Conservation (phyloP, 352 stramenopile genomes). For the Pythium dissimile region DNA sequence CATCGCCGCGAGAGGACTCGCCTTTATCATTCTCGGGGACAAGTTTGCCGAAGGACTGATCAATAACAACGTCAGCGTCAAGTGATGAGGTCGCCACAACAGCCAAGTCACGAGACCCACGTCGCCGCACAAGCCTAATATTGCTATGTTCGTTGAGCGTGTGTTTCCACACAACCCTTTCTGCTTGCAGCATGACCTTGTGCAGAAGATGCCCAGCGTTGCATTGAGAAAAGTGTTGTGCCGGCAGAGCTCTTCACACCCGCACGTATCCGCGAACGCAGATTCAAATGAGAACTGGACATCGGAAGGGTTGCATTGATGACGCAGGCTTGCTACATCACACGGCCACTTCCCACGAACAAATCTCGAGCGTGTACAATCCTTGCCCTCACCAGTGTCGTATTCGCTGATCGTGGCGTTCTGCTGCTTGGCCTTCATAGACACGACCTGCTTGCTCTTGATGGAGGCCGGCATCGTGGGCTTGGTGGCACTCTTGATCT, state of each 20-base stretch:
- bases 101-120: background rate
- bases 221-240: background rate
- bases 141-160: background rate
- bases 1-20: no score
- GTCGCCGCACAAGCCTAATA: background rate
- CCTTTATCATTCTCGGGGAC: no score
- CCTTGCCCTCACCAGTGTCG: no score
- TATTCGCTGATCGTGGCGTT: no score
- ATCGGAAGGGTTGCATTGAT: background rate
- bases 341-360: no score
- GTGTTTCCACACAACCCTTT: background rate
- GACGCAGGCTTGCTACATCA: background rate
- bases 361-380: no score
- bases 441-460: no score
- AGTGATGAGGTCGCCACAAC: background rate
- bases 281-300: background rate
- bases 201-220: background rate
- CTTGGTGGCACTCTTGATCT: no score
- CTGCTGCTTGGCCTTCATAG: no score
- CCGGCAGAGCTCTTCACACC: background rate
- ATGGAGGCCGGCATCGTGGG: no score
- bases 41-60: background rate
- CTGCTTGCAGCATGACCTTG: background rate
- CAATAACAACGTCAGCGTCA: background rate
- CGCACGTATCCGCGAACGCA: background rate